Evolutionary conservation across 495 filamentous ascomycete species (phyloP).

Genomic region (Articulospora tetracladia): DNA sequence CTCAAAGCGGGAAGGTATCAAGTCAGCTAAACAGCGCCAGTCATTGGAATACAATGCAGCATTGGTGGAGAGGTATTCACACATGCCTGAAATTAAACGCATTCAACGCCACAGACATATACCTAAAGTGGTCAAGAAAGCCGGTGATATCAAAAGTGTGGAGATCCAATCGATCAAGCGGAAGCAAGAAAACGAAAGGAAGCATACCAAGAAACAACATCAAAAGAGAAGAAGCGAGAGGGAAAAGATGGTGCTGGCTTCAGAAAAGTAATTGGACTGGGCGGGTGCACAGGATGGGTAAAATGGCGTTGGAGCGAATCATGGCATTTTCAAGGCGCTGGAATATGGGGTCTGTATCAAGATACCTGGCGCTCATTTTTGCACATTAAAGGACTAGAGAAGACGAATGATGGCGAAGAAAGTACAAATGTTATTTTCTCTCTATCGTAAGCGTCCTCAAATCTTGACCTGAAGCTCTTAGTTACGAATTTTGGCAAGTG

Average conservation of each 20-base stretch:
- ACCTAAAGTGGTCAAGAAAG: constrained; percentile 95
- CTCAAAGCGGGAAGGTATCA: constrained; percentile 79
- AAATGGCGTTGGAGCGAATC: constrained; percentile 14
- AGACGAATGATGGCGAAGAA: too few relatives aligned
- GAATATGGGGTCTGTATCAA: not conserved
- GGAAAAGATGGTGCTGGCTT: constrained; percentile 84
- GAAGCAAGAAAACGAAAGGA: constrained; percentile 89
- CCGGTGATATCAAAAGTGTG: constrained; percentile 90
- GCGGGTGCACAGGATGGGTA: not conserved
- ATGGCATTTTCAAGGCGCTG: not conserved
- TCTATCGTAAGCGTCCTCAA: too few relatives aligned
- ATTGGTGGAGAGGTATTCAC: constrained; percentile 76
- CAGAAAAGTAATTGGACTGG: constrained; percentile 18
- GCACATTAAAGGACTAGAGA: too few relatives aligned
- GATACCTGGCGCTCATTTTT: not conserved
- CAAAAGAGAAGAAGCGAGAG: constrained; percentile 73
- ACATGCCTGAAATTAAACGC: constrained; percentile 93
- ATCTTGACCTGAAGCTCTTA: too few relatives aligned
- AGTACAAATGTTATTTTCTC: too few relatives aligned
- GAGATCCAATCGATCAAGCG: constrained; percentile 84
- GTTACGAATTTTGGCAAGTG: too few relatives aligned
- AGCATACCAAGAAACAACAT: constrained; percentile 77
- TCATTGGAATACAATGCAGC: constrained; percentile 91
- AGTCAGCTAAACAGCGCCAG: constrained; percentile 75
- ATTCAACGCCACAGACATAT: constrained; percentile 89